Evolutionary conservation across 202 grass and related monocot genomes (phyloP).

Genomic region (Carex arenaria): DNA sequence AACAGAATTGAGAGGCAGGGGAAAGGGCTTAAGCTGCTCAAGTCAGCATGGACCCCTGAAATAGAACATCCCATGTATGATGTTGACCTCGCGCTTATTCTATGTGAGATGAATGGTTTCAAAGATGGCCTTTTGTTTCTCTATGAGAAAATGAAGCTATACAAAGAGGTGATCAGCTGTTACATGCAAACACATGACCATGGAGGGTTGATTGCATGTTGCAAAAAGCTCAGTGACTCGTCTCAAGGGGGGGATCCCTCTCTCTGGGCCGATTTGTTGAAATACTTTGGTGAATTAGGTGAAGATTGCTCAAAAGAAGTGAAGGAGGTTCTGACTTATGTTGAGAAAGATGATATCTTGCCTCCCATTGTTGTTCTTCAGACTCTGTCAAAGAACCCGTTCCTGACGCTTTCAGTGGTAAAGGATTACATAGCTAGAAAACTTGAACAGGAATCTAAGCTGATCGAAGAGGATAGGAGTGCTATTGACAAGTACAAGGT

Average conservation of each 20-base stretch:
- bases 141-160: constrained; percentile 93
- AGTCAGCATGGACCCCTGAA: constrained; percentile 76
- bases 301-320: constrained; percentile 98
- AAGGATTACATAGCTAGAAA: constrained; percentile 98
- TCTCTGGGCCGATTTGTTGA: constrained; percentile 88
- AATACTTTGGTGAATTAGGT: constrained; percentile 90
- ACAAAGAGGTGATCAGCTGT: constrained; percentile 92
- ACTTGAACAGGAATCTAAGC: constrained; percentile 91
- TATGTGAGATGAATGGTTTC: constrained; percentile 90
- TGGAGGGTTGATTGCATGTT: constrained; percentile 89
- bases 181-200: constrained; percentile 98
- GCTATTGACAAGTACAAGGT: constrained; percentile 97
- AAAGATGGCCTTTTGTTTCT: constrained; percentile 89
- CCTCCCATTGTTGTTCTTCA: constrained; percentile 91
- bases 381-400: constrained; percentile 86
- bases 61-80: constrained; percentile 89
- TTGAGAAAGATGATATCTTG: constrained; percentile 92
- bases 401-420: constrained; percentile 79
- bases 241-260: constrained; percentile 77
- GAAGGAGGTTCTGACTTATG: constrained; percentile 85
- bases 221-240: constrained; percentile 84
- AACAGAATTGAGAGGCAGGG: constrained; percentile 56
- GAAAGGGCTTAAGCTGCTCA: constrained; percentile 79
- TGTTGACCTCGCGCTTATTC: constrained; percentile 82
- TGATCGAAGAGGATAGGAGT: constrained; percentile 91